Evolutionary conservation across 2,329 filamentous ascomycete species (phyloP).

Genomic region (Colletotrichum viniferum): DNA sequence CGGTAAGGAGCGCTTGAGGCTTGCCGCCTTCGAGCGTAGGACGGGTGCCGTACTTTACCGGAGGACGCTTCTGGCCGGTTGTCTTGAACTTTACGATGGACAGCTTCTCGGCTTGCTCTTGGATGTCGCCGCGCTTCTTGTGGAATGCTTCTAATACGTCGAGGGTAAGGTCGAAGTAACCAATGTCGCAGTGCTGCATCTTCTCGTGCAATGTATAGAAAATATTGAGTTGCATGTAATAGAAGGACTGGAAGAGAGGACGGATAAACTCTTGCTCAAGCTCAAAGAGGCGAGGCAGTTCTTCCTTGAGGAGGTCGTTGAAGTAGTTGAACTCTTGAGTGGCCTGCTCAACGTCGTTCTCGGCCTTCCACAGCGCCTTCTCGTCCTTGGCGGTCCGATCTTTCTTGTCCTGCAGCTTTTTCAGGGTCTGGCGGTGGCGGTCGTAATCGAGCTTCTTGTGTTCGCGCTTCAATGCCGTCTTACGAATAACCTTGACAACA

Average conservation of each 20-base stretch:
- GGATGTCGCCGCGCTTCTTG: slow-evolving; percentile 85
- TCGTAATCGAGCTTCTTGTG: slow-evolving; percentile 99
- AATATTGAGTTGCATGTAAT: slow-evolving; percentile 99
- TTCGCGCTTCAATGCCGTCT: slow-evolving; percentile 85
- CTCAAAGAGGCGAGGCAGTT: slow-evolving; percentile 87
- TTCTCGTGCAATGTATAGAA: slow-evolving; percentile 98
- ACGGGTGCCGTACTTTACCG: slow-evolving; percentile 60
- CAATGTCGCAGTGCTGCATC: slow-evolving; percentile 97
- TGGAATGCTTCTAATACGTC: slow-evolving; percentile 93
- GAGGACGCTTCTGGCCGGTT: slow-evolving; percentile 70
- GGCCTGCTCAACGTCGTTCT: slow-evolving; percentile 86
- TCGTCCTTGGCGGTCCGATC: slow-evolving; percentile 96
- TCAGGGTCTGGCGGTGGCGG: slow-evolving; percentile 79
- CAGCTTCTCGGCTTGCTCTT: slow-evolving; percentile 82
- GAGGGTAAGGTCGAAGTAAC: slow-evolving; percentile 91
- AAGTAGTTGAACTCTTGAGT: slow-evolving; percentile 98
- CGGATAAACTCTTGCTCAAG: slow-evolving; percentile 95
- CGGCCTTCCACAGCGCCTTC: slow-evolving; percentile 94
- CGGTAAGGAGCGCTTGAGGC: slow-evolving; percentile 55
- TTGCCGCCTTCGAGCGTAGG: slow-evolving; percentile 54
- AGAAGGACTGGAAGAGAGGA: slow-evolving; percentile 97
- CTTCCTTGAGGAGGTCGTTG: slow-evolving; percentile 95
- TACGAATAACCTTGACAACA: slow-evolving; percentile 94
- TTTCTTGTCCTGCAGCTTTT: slow-evolving; percentile 98
- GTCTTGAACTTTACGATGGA: slow-evolving; percentile 92